Conservation (phyloP, 768 basidiomycete species). For the Boletus rubroflammeus region DNA sequence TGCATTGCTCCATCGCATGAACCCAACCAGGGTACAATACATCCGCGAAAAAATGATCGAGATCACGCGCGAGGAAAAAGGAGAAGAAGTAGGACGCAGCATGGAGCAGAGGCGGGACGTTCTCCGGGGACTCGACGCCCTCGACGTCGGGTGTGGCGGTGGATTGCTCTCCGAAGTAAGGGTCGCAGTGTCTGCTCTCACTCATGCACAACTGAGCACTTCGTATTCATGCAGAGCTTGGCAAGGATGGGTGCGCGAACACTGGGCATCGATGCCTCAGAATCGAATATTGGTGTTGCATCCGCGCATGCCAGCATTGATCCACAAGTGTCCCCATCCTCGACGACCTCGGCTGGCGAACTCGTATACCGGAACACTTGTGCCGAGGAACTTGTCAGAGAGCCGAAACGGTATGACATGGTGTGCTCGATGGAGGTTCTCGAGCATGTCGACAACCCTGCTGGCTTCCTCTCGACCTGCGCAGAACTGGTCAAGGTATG, state of each 20-base stretch:
- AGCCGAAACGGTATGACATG: slow-evolving; percentile 73
- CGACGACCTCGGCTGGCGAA: slow-evolving; percentile 19
- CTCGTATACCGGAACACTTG: slow-evolving; percentile 70
- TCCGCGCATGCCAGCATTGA: slow-evolving; percentile 77
- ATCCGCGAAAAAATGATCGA: slow-evolving; percentile 74
- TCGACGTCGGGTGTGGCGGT: slow-evolving; percentile 96
- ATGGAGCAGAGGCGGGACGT: slow-evolving; percentile 31
- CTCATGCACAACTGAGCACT: not conserved
- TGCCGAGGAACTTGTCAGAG: slow-evolving; percentile 69
- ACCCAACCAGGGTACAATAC: slow-evolving; percentile 82
- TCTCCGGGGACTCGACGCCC: slow-evolving; percentile 63
- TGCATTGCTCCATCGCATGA: slow-evolving; percentile 87
- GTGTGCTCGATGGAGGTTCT: slow-evolving; percentile 98
- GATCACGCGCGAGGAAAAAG: slow-evolving; percentile 51
- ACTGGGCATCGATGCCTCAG: slow-evolving; percentile 88
- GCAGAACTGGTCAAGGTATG: slow-evolving; percentile 84
- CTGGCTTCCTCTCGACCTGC: slow-evolving; percentile 75
- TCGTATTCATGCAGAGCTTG: slow-evolving; percentile 54
- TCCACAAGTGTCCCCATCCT: slow-evolving; percentile 44
- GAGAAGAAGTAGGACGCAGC: slow-evolving; percentile 30
- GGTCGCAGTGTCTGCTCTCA: not conserved
- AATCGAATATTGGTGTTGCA: slow-evolving; percentile 83
- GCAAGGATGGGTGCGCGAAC: slow-evolving; percentile 86
- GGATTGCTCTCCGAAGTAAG: slow-evolving; percentile 87
- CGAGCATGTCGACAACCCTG: slow-evolving; percentile 94